Evolutionary conservation across 2,329 filamentous ascomycete genomes (phyloP).

Genomic region (Cladophialophora chaetospira): DNA sequence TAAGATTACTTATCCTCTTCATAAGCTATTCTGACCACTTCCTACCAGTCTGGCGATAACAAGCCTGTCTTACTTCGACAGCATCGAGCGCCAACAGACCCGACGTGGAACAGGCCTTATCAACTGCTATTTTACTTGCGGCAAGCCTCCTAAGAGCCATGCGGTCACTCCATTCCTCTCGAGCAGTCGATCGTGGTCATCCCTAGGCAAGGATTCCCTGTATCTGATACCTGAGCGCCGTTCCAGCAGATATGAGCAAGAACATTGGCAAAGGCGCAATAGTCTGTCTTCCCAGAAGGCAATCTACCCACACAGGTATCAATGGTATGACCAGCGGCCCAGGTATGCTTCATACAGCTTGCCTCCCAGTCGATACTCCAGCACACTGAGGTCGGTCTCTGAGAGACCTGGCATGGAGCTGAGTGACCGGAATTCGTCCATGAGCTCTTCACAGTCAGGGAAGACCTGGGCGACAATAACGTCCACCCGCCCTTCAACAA

Average conservation of each 20-base stretch:
- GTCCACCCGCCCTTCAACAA: neutral
- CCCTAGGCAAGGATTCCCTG: slow-evolving; percentile 11
- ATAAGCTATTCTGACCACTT: neutral
- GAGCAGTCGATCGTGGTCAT: slow-evolving; percentile 12
- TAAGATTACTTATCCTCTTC: slow-evolving; percentile 1
- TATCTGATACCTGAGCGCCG: slow-evolving; percentile 17
- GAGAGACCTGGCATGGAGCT: slow-evolving; percentile 20
- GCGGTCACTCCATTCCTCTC: slow-evolving; percentile 1
- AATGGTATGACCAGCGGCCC: slow-evolving; percentile 12
- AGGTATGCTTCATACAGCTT: slow-evolving; percentile 13
- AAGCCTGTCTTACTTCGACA: slow-evolving; percentile 17
- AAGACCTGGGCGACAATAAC: slow-evolving; percentile 1
- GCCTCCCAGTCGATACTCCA: slow-evolving; percentile 19
- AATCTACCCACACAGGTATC: slow-evolving; percentile 22
- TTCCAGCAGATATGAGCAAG: slow-evolving; percentile 18
- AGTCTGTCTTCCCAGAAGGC: slow-evolving; percentile 27
- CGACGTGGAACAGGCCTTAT: neutral
- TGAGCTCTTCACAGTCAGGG: slow-evolving; percentile 18
- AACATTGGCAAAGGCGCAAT: slow-evolving; percentile 26
- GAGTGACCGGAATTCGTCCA: slow-evolving; percentile 14
- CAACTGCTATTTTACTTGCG: slow-evolving; percentile 10
- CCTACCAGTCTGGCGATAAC: slow-evolving; percentile 14
- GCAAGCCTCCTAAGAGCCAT: neutral
- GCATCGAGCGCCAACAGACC: neutral
- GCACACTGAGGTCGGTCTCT: slow-evolving; percentile 23